Conservation (phyloP, 139 green algal species). For the Chlamydomonas eustigma region DNA sequence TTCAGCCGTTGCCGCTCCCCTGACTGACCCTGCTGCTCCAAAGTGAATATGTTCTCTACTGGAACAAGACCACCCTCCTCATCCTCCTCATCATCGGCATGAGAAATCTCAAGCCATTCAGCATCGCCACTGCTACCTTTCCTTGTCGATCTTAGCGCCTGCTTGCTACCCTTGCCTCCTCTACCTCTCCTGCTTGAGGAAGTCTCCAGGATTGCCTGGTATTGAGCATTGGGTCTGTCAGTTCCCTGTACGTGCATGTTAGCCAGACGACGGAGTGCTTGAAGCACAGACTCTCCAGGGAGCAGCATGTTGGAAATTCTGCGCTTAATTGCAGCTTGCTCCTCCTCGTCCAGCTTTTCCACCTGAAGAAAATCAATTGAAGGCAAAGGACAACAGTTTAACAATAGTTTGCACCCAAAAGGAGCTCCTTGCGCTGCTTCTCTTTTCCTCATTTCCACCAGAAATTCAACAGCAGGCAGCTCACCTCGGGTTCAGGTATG, state of each 20-base stretch:
- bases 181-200: slow-evolving; percentile 4
- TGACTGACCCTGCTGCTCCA: background rate
- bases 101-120: background rate
- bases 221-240: too few species aligned
- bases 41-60: background rate
- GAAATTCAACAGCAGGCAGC: too few species aligned
- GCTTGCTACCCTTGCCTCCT: background rate
- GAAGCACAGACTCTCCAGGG: slow-evolving; percentile 48
- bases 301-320: slow-evolving; percentile 46
- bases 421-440: too few species aligned
- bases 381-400: background rate
- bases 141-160: background rate
- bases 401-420: background rate
- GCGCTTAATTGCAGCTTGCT: slow-evolving; percentile 28
- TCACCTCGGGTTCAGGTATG: too few species aligned
- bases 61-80: background rate
- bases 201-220: too few species aligned
- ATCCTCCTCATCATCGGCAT: slow-evolving; percentile 2
- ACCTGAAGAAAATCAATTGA: background rate
- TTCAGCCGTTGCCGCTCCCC: slow-evolving; percentile 2
- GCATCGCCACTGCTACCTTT: background rate
- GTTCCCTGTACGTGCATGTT: background rate
- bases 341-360: slow-evolving; percentile 17
- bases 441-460: too few species aligned
- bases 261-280: slow-evolving; percentile 35